Conservation (phyloP, 2,329 filamentous ascomycete species). For the Lecanosticta acicola region DNA sequence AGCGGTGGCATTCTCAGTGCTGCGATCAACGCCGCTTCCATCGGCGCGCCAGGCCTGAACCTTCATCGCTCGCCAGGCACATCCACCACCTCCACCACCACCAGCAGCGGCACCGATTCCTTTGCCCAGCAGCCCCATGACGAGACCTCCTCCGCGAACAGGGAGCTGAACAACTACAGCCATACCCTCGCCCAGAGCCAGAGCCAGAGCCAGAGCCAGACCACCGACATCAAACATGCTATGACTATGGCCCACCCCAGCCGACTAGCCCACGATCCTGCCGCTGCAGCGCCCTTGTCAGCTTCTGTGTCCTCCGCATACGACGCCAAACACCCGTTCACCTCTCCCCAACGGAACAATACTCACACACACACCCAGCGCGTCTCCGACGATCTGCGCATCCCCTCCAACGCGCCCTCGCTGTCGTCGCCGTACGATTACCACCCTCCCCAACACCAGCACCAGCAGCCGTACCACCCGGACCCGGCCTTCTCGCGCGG, state of each 20-base stretch:
- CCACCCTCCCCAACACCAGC: conserved; percentile 26
- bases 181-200: too few species aligned
- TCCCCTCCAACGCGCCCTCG: conserved; percentile 34
- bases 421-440: conserved; percentile 36
- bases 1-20: background rate
- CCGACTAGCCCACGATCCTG: conserved; percentile 22
- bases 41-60: conserved; percentile 43
- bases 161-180: conserved; percentile 32
- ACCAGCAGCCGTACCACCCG: conserved; percentile 42
- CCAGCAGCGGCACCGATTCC: conserved; percentile 36
- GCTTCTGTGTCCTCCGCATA: conserved; percentile 23
- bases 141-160: conserved; percentile 19
- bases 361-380: conserved; percentile 42
- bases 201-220: background rate
- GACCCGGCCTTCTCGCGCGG: too few species aligned
- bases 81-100: conserved; percentile 7
- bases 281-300: conserved; percentile 12
- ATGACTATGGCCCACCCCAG: conserved; percentile 19
- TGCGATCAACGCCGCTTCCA: conserved; percentile 14
- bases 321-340: conserved; percentile 45
- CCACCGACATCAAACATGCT: background rate
- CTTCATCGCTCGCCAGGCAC: conserved; percentile 27
- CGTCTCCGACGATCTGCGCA: conserved; percentile 53
- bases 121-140: conserved; percentile 29
- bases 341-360: conserved; percentile 46